Evolutionary conservation across 2,329 filamentous ascomycete species (phyloP), one percentile per base, ranked within the genome.

Genomic region (Trichoderma citrinoviride): DNA sequence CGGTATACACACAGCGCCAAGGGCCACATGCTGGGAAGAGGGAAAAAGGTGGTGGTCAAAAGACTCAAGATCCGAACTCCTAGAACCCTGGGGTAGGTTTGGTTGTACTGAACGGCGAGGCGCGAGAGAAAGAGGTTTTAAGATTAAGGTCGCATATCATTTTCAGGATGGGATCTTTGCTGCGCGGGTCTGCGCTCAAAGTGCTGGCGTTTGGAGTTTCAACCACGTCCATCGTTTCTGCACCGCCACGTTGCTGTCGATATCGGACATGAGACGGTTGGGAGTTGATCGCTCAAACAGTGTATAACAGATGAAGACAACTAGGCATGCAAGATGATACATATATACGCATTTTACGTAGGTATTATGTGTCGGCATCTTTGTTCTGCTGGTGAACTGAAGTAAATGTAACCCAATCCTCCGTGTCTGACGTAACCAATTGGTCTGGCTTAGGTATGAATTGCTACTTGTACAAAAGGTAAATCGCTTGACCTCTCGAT

Each of bases 121-220:
- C 25, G 19, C 7, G 47, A 33, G 17, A 33, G n/a, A 33, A n/a
- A 44, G 25, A 52, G 17, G 27, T 23, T 15, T 50, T 17, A 15
- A 50, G 46, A 17, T 29, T 21, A 61, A 7, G 33, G 37, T 43
- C 19, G 21, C 33, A 33, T 27, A 17, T 41, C 10, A 2, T 3
- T 19, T n/a, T 10, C 6, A n/a, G 25, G 58, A 50, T 33, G 58
- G 19, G 14, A 3, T 21, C 29, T 15, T 23, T 53, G 40, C 29
- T 54, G 58, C 40, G 19, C 41, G 43, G n/a, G 47, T 49, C 47
- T 17, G 25, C 49, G 23, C 27, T 33, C 40, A 44, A 29, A 43
- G 58, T 37, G 43, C 17, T 7, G 58, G 58, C 37, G 58, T 61
- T 54, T 37, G 40, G 58, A 53, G 58, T 61, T 61, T 6, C 19